These are phyloP conservation scores for Penicillium sp. DNA, from an alignment of 2,329 filamentous ascomycete genomes.

Conservation along the genomic window DNA sequence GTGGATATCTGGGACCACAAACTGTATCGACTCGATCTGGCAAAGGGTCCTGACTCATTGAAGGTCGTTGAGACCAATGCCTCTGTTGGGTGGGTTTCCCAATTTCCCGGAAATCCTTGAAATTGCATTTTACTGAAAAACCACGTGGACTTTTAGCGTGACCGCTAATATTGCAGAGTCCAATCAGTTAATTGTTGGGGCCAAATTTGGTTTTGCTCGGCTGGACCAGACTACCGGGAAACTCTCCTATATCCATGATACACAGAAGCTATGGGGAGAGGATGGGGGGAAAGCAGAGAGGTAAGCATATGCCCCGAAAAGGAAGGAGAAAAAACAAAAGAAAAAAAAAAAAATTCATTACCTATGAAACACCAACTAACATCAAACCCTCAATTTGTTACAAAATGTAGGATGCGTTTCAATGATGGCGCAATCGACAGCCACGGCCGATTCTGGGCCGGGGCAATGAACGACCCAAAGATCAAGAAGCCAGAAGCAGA, in stretches of 20 bases:
- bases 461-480: slow-evolving; percentile 80
- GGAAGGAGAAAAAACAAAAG: background rate
- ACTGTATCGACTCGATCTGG: slow-evolving; percentile 69
- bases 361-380: background rate
- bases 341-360: background rate
- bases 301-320: slow-evolving; percentile 31
- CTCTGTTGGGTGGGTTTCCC: slow-evolving; percentile 51
- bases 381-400: background rate
- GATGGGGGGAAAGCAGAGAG: slow-evolving; percentile 51
- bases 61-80: slow-evolving; percentile 57
- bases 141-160: slow-evolving; percentile 48
- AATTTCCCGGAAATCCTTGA: background rate
- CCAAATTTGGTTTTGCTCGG: slow-evolving; percentile 79
- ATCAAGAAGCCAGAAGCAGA: slow-evolving; percentile 51
- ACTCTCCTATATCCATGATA: slow-evolving; percentile 57
- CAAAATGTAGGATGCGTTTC: slow-evolving; percentile 52
- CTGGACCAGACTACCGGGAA: slow-evolving; percentile 64
- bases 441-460: slow-evolving; percentile 79
- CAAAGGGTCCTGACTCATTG: slow-evolving; percentile 60
- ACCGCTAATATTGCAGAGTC: slow-evolving; percentile 72
- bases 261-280: slow-evolving; percentile 50
- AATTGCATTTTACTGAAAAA: slow-evolving; percentile 15
- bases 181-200: slow-evolving; percentile 70
- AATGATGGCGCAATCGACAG: slow-evolving; percentile 85
- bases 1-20: slow-evolving; percentile 75